These are phyloP conservation scores for Scheffersomyces titani DNA, from an alignment of 1,139 yeast genomes.

Conservation along the genomic window DNA sequence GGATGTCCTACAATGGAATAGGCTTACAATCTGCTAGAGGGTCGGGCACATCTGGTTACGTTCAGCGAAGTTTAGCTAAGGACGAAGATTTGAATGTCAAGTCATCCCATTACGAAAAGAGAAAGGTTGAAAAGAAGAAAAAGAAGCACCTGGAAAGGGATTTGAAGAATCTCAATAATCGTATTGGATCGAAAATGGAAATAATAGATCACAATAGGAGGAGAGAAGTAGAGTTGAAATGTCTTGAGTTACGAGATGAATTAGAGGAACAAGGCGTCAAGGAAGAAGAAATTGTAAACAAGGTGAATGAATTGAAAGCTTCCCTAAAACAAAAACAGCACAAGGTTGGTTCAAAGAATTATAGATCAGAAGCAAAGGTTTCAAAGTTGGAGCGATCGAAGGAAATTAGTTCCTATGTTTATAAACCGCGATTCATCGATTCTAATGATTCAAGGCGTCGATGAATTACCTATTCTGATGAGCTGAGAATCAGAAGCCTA, in stretches of 20 bases:
- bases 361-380: conserved; percentile 17
- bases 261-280: conserved; percentile 52
- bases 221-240: conserved; percentile 53
- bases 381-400: background rate
- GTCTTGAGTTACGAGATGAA: conserved; percentile 55
- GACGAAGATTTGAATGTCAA: conserved; percentile 32
- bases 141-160: conserved; percentile 8
- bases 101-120: conserved; percentile 16
- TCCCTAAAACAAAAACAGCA: too few relatives aligned
- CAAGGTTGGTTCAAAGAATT: background rate
- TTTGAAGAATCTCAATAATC: conserved; percentile 16
- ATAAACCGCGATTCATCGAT: too few relatives aligned
- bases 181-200: conserved; percentile 22
- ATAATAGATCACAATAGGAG: conserved; percentile 48
- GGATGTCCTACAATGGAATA: conserved; percentile 68
- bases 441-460: too few relatives aligned
- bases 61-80: conserved; percentile 51
- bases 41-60: conserved; percentile 70
- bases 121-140: conserved; percentile 17
- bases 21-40: conserved; percentile 70
- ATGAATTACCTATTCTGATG: too few relatives aligned
- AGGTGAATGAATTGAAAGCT: conserved; percentile 22
- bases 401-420: background rate
- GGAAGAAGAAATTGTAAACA: conserved; percentile 25
- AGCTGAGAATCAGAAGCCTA: too few relatives aligned